These are phyloP conservation scores for Hebeloma cylindrosporum DNA, from an alignment of 768 basidiomycete genomes.

Conservation along the genomic window DNA sequence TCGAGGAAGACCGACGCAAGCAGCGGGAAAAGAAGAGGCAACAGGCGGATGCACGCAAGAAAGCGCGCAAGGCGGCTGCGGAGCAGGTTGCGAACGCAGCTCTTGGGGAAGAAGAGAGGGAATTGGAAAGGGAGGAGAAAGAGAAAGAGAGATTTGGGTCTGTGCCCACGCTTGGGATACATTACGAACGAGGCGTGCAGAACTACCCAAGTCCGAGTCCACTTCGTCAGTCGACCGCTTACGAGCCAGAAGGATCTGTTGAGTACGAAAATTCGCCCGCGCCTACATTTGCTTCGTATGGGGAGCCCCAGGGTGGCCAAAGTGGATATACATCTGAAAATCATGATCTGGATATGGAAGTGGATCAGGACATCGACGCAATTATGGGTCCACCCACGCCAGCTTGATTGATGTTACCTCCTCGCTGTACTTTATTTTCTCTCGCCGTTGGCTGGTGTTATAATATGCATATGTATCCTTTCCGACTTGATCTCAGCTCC, in stretches of 20 bases:
- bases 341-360: conserved; percentile 24
- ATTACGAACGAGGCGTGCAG: conserved; percentile 14
- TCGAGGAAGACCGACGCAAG: conserved; percentile 50
- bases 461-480: too few species aligned
- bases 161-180: background rate
- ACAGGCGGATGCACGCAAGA: conserved; percentile 51
- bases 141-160: conserved; percentile 9
- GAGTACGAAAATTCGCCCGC: conserved; percentile 48
- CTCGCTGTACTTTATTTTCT: background rate
- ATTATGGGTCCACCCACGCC: conserved; percentile 19
- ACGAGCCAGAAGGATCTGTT: conserved; percentile 27
- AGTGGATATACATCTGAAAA: conserved; percentile 61
- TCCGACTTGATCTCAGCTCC: too few species aligned
- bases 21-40: conserved; percentile 49
- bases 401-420: conserved; percentile 13
- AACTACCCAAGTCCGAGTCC: conserved; percentile 42
- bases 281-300: conserved; percentile 50
- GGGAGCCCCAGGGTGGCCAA: conserved; percentile 46
- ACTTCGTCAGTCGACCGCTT: conserved; percentile 44
- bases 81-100: conserved; percentile 25
- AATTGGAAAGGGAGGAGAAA: conserved; percentile 9
- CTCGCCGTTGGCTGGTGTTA: background rate
- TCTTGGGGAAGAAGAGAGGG: conserved; percentile 19
- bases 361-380: conserved; percentile 29
- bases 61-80: conserved; percentile 40